Evolutionary conservation across 257 asterid genomes (phyloP), one percentile per base, ranked within the genome.

Genomic region (Cordia subcordata): DNA sequence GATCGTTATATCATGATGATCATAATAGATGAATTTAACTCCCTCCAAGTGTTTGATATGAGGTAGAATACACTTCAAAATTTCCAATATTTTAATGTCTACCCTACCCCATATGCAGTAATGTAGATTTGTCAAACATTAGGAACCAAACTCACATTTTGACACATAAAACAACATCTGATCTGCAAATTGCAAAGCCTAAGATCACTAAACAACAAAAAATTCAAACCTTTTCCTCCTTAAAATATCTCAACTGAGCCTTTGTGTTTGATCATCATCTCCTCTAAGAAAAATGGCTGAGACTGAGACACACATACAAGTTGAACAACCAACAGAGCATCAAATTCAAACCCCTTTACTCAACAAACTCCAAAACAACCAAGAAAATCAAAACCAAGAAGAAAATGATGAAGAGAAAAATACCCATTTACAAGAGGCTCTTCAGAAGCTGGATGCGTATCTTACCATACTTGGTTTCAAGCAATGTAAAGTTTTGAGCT

Each of bases 381-480:
- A 64, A 55, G 50, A 10, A 46, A 66, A 68, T 55, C 74, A 53
- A 49, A 67, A 53, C 63, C 80, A 65, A 65, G 72, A 67, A 11
- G 58, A 60, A 58, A 80, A 77, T 49, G 65, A 42, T 27, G 3
- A 3, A 27, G 6, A 27, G 6, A 27, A 63, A 20, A 81, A 70
- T 50, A 83, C 80, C 58, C 68, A 49, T 68, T 64, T 87, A 68
- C 92, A 85, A 23, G 79, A 59, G 68, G 63, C 80, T 72, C 91
- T 87, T 51, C 75, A 69, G 59, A 74, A 75, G 53, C 63, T 85
- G 54, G 76, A 82, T 27, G 52, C 72, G 32, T 77, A 70, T 45
- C 84, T 87, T 3, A 46, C 66, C 47, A 13, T 84, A 4, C 49
- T 84, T 70, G 96, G 96, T 21, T 87, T 76, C 52, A 84, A 85